Conservation (phyloP, 225 moss, liverwort and hornwort species). For the Bryoerythrophyllum caledonicum region DNA sequence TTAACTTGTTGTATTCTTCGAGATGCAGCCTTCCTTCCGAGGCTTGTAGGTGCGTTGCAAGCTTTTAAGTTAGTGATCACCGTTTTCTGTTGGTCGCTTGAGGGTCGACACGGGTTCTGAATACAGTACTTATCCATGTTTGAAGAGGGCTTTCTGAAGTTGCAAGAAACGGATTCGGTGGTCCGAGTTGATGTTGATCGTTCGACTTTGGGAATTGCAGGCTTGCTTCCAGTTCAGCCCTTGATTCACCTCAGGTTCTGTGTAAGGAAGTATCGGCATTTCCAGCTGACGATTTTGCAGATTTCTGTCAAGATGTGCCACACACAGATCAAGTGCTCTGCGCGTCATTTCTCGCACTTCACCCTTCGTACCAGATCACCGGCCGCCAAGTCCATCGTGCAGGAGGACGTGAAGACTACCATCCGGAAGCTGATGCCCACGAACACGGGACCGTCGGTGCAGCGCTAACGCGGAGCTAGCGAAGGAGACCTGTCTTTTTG, state of each 20-base stretch:
- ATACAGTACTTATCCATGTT: too few species aligned
- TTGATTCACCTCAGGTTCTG: not conserved
- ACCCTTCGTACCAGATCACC: not conserved
- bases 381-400: slow-evolving; percentile 13
- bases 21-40: not conserved
- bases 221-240: not conserved
- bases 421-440: slow-evolving; percentile 34
- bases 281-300: not conserved
- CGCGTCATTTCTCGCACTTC: not conserved
- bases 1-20: not conserved
- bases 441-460: slow-evolving; percentile 27
- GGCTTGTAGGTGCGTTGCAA: not conserved
- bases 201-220: not conserved
- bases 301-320: slow-evolving; percentile 22
- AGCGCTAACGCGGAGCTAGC: slow-evolving; percentile 22
- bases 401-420: slow-evolving; percentile 26
- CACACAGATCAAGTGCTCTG: not conserved
- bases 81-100: too few species aligned
- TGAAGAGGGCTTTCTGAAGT: too few species aligned
- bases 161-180: too few species aligned
- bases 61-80: not conserved
- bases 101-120: too few species aligned
- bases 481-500: too few species aligned
- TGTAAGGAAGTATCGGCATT: not conserved
- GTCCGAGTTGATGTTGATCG: not conserved